A percentile compares a stretch with the other conserved stretches of the same genome.
These are phyloP conservation scores for Curvularia eragrostidis DNA, from an alignment of 2,329 filamentous ascomycete species.

Conservation along the genomic window DNA sequence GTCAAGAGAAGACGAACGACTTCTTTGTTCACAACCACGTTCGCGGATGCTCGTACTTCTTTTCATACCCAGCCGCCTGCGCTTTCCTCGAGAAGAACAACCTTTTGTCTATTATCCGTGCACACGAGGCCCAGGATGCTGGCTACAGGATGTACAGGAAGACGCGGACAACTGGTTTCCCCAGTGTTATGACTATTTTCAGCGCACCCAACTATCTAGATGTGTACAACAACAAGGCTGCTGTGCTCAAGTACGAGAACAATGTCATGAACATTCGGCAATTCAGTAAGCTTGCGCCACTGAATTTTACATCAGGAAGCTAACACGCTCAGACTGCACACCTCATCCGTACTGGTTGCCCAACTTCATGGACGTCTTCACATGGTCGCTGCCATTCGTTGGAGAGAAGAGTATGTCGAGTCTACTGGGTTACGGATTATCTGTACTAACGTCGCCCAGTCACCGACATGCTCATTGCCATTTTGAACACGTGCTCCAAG, in stretches of 20 bases:
- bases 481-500: constrained; percentile 98
- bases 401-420: constrained; percentile 75
- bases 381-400: constrained; percentile 98
- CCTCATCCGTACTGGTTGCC: constrained; percentile 99
- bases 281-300: constrained; percentile 66
- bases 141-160: constrained; percentile 99
- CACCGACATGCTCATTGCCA: constrained; percentile 98
- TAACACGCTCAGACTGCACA: constrained; percentile 72
- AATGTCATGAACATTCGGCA: constrained; percentile 99
- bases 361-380: constrained; percentile 99
- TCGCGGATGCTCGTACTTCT: constrained; percentile 98
- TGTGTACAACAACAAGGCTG: constrained; percentile 99
- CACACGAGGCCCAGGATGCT: constrained; percentile 97
- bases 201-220: constrained; percentile 98
- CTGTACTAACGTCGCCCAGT: constrained; percentile 54
- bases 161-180: constrained; percentile 96
- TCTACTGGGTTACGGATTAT: background rate
- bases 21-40: constrained; percentile 99
- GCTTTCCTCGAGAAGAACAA: constrained; percentile 99
- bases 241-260: constrained; percentile 98
- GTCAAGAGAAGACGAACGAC: constrained; percentile 97
- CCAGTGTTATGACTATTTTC: constrained; percentile 99
- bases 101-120: constrained; percentile 92
- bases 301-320: background rate
- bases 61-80: constrained; percentile 96